phyloP scores from a whole-genome alignment of 306 rosid genomes.

The Gynostemma pentaphyllum region DNA sequence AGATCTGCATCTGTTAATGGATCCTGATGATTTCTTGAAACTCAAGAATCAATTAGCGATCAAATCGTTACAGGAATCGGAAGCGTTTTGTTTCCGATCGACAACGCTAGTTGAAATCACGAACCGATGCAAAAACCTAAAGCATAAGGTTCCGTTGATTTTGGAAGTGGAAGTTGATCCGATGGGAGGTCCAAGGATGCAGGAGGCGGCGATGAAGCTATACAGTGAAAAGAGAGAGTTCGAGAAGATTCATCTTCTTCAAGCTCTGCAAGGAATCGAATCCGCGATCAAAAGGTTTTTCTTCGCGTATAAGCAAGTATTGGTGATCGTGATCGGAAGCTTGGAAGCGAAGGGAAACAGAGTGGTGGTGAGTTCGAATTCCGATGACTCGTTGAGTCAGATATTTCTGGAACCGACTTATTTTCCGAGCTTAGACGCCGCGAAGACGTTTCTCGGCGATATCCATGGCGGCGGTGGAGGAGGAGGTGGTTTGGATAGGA shows the following conservation, averaged over 20 bases:
- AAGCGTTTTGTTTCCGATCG: slow-evolving; percentile 68
- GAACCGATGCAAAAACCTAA: slow-evolving; percentile 50
- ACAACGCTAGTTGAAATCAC: slow-evolving; percentile 50
- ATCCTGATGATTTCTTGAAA: slow-evolving; percentile 64
- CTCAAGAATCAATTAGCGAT: slow-evolving; percentile 44
- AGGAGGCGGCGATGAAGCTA: slow-evolving; percentile 88
- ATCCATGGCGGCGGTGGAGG: neutral
- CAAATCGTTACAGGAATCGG: slow-evolving; percentile 30
- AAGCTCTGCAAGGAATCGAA: slow-evolving; percentile 64
- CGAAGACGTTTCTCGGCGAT: slow-evolving; percentile 74
- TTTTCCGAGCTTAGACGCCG: slow-evolving; percentile 89
- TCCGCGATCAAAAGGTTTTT: slow-evolving; percentile 64
- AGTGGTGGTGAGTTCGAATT: slow-evolving; percentile 36
- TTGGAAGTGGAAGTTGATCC: slow-evolving; percentile 84
- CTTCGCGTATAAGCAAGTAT: slow-evolving; percentile 65
- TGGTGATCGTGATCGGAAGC: slow-evolving; percentile 66
- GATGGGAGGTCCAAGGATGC: slow-evolving; percentile 77
- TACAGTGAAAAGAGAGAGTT: slow-evolving; percentile 39
- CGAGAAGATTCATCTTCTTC: slow-evolving; percentile 56
- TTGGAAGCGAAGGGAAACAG: slow-evolving; percentile 70
- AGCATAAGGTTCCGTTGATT: slow-evolving; percentile 56
- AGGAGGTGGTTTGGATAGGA: slow-evolving; percentile 3
- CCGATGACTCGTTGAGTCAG: slow-evolving; percentile 65
- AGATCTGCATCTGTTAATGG: slow-evolving; percentile 71
- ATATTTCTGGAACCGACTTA: slow-evolving; percentile 74